Evolutionary conservation across 768 basidiomycete genomes (phyloP).

Genomic region (Boletus speciosus): DNA sequence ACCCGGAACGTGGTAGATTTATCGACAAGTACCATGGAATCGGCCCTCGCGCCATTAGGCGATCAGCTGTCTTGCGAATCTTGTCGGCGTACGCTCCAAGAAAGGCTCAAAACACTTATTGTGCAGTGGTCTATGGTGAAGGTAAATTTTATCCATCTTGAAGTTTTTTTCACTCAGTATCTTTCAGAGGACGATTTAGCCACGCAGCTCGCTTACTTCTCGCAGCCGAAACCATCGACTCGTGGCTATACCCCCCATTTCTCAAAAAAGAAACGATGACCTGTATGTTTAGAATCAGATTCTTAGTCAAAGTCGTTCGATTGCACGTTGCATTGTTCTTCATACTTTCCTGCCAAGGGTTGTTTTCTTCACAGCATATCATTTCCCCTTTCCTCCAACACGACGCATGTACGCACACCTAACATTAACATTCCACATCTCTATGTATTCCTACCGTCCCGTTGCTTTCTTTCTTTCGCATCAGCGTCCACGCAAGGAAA

Average conservation of each 20-base stretch:
- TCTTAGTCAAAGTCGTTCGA: not conserved
- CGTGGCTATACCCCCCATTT: conserved; percentile 3
- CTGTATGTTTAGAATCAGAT: not conserved
- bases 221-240: not conserved
- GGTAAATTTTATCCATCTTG: conserved; percentile 34
- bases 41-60: conserved; percentile 63
- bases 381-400: not conserved
- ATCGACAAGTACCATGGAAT: conserved; percentile 70
- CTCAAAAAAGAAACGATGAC: not conserved
- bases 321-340: conserved; percentile 1
- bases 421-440: not conserved
- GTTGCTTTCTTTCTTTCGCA: not conserved
- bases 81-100: conserved; percentile 59
- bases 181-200: conserved; percentile 54
- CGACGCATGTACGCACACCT: conserved; percentile 3
- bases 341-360: not conserved
- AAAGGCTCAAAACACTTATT: conserved; percentile 64
- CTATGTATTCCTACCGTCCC: not conserved
- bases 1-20: conserved; percentile 46
- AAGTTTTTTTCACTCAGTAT: conserved; percentile 6
- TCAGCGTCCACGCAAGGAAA: conserved; percentile 3
- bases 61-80: conserved; percentile 68
- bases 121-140: conserved; percentile 80
- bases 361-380: conserved; percentile 3
- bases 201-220: not conserved